Evolutionary conservation across 2,329 filamentous ascomycete genomes (phyloP).

Genomic region (Beauveria sp.): DNA sequence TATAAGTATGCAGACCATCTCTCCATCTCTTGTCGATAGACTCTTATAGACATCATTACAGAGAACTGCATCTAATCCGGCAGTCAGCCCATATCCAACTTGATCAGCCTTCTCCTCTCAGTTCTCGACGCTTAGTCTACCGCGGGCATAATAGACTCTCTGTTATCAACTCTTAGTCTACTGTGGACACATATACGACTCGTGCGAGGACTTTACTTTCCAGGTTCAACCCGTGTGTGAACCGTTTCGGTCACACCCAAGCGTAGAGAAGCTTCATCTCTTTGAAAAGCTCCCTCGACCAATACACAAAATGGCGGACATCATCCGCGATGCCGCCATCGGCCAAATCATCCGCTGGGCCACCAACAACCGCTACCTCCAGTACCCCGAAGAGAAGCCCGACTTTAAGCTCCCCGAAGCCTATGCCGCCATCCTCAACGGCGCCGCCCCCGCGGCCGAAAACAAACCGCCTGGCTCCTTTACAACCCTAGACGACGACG

Average conservation of each 20-base stretch:
- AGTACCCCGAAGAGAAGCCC: conserved; percentile 52
- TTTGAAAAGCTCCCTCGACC: too few relatives aligned
- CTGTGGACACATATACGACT: too few relatives aligned
- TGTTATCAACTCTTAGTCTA: too few relatives aligned
- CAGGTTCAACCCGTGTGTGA: too few relatives aligned
- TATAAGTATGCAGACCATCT: not conserved
- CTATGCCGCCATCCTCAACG: conserved; percentile 29
- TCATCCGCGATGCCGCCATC: conserved; percentile 47
- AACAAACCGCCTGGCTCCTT: too few relatives aligned
- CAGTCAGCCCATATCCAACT: not conserved
- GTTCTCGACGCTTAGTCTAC: too few relatives aligned
- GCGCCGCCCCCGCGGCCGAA: conserved; percentile 20
- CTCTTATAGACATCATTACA: not conserved
- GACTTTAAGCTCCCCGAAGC: conserved; percentile 44
- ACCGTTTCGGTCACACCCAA: too few relatives aligned
- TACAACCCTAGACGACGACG: not conserved
- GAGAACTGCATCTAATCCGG: not conserved
- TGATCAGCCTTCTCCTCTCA: not conserved
- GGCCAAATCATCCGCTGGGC: conserved; percentile 51
- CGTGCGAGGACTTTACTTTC: too few relatives aligned
- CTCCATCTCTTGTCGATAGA: not conserved
- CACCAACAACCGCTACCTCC: conserved; percentile 43
- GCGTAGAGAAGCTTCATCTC: too few relatives aligned
- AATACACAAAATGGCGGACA: conserved; percentile 20
- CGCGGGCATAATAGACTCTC: too few relatives aligned